Base-by-base conservation (phyloP, 495 filamentous ascomycete genomes). In the Viridothelium virens region DNA sequence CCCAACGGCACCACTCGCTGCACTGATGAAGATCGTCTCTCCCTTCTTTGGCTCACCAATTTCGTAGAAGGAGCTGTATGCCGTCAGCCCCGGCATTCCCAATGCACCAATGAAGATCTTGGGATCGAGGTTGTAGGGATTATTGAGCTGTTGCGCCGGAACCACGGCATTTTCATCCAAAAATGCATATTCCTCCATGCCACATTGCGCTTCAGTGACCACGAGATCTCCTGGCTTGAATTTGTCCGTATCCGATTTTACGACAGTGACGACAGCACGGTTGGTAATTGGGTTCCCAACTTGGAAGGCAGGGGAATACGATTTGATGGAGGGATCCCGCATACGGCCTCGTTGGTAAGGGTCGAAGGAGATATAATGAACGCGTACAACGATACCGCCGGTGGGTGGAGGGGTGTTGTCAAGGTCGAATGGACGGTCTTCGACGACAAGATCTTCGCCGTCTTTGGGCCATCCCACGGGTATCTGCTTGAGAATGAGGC, bases 51-150 rank as follows among this genome's bases (percentile, higher is more conserved):
- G 91, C 81, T 88, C 78, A 1, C 90, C 91, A 64, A 96, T 93
- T 71, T 88, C 86, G 74, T 92, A 87, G 69, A 93, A 83, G 0
- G 86, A 88, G 2, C 85, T 86, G 78, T 89, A 96, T 2, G 89
- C 91, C 0, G 91, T 94, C 72, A 95, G 75, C 34, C 91, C 91
- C 2, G 91, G 90, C 91, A 96, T 95, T 37, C 91, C 91, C 33
- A 96, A 79, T 14, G 89, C 82, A 14, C 91, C 90, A 12, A 91
- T 71, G 71, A 88, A 90, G 63, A 82, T 66, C 65, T 82, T 84
- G 2, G 84, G 75, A 50, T 90, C 88, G 10, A 91, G 77, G 37
- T 84, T 82, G 66, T 86, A 77, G 31, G 82, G 82, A 71, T 90
- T 91, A 95, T 72, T 63, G 1, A 72, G 62, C 61, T 74, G 71